Evolutionary conservation across 306 rosid species (phyloP).

Genomic region (Prunus campanulata): DNA sequence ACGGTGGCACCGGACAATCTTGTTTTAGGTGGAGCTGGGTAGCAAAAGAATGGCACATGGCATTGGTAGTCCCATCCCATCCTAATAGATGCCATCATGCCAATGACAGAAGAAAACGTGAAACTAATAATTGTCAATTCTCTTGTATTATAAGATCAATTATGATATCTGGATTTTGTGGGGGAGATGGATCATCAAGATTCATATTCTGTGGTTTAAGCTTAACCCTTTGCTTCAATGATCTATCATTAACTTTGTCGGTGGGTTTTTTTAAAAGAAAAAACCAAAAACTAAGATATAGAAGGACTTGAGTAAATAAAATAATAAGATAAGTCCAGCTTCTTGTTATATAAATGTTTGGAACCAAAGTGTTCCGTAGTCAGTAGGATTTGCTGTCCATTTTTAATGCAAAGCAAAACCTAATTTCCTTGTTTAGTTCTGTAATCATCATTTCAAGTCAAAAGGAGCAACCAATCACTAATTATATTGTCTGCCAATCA

Average conservation of each 20-base stretch:
- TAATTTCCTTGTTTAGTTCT: background rate
- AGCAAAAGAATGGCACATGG: too few species aligned
- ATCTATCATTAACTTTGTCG: background rate
- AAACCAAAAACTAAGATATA: background rate
- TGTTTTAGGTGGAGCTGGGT: too few species aligned
- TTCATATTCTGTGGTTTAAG: too few species aligned
- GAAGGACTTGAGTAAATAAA: background rate
- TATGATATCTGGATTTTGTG: too few species aligned
- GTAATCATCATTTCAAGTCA: conserved; percentile 9
- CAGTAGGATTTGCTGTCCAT: conserved; percentile 20
- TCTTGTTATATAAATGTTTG: background rate
- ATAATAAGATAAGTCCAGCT: background rate
- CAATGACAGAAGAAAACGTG: too few species aligned
- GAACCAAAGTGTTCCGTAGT: background rate
- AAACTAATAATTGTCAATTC: too few species aligned
- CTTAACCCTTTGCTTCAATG: too few species aligned
- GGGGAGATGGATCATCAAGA: too few species aligned
- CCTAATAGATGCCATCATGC: too few species aligned
- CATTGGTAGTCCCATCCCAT: too few species aligned
- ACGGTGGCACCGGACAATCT: too few species aligned
- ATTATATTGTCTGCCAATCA: conserved; percentile 2
- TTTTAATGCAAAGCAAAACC: conserved; percentile 19
- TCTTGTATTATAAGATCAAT: too few species aligned
- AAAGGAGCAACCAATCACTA: background rate
- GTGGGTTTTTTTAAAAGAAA: background rate